Base-by-base conservation (phyloP, 257 asterid genomes). In the Eucommia ulmoides region DNA sequence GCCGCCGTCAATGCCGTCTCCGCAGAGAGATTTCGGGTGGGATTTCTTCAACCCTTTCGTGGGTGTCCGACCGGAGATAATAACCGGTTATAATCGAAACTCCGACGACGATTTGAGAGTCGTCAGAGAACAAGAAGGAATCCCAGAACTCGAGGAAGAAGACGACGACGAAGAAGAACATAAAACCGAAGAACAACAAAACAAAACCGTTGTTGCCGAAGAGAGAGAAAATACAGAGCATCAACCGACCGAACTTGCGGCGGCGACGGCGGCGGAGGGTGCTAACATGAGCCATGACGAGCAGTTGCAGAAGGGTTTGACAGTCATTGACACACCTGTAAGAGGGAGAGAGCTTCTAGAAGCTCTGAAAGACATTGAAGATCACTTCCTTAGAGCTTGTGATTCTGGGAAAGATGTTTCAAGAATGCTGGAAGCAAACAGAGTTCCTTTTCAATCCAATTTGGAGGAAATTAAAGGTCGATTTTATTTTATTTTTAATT, bases 361-460 rank as follows among this genome's bases (percentile, higher is more conserved):
- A 68, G 96, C 94, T 59, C 61, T 89, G 23, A 76, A 57, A 38
- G 93, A 89, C 52, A 75, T 89, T 53, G 96, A 81, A 62, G 98
- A 85, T 49, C 80, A 80, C 60, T 89, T 89, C 57, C 19, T 71
- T 0, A 69, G 81, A 60, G 98, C 94, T 65, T 82, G 73, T 74
- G 94, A 85, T 69, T 75, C 96, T 65, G 98, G 96, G 3, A 89
- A 85, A 45, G 91, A 80, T 33, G 85, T 89, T 49, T 76, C 94
- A 19, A 85, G 83, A 67, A 85, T 89, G 98, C 60, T 89, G 53
- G 98, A 84, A 72, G 84, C 84, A 41, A 82, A 82, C 53, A 74
- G 84, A 78, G 83, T 84, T 46, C 93, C 75, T 59, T 62, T 81
- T 67, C 93, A 77, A 74, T 79, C 96, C 19, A 80, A 84, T 76